phyloP scores from a whole-genome alignment of 345 rosid species.

The Pistacia vera region DNA sequence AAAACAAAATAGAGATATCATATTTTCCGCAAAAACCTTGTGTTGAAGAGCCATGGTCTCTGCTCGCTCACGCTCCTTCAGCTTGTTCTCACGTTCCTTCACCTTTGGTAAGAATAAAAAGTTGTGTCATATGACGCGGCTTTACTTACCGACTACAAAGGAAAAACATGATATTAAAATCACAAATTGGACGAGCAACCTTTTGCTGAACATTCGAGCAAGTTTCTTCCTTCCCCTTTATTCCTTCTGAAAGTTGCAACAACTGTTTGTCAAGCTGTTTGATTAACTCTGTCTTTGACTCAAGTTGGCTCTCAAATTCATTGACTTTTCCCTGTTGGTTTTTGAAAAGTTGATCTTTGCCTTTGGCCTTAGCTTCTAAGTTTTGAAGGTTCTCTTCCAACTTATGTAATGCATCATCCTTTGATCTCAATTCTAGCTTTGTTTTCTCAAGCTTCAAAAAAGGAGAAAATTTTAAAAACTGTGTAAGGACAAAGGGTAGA shows the following conservation, averaged over 20 bases:
- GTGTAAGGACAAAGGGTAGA: neutral
- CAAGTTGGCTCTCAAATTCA: conserved; percentile 43
- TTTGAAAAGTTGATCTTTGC: conserved; percentile 35
- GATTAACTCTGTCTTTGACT: conserved; percentile 27
- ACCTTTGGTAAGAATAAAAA: conserved; percentile 25
- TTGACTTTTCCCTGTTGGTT: conserved; percentile 35
- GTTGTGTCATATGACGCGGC: neutral
- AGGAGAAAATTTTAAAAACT: neutral
- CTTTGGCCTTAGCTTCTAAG: conserved; percentile 38
- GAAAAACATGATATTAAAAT: neutral
- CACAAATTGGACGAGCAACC: conserved; percentile 26
- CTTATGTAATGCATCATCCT: conserved; percentile 40
- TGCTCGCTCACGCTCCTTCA: conserved; percentile 23
- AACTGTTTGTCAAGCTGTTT: conserved; percentile 34
- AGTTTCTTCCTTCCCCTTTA: conserved; percentile 37
- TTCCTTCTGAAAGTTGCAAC: conserved; percentile 40
- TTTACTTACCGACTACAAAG: neutral
- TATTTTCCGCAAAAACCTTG: conserved; percentile 27
- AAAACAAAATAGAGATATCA: neutral
- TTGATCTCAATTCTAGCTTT: conserved; percentile 41
- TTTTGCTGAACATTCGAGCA: conserved; percentile 34
- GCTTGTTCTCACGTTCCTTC: conserved; percentile 32
- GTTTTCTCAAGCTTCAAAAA: conserved; percentile 41
- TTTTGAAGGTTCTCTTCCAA: conserved; percentile 36
- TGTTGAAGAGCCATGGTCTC: conserved; percentile 23